These are phyloP conservation scores for Lupinus albus DNA, from an alignment of 306 rosid species.

Conservation along the genomic window DNA sequence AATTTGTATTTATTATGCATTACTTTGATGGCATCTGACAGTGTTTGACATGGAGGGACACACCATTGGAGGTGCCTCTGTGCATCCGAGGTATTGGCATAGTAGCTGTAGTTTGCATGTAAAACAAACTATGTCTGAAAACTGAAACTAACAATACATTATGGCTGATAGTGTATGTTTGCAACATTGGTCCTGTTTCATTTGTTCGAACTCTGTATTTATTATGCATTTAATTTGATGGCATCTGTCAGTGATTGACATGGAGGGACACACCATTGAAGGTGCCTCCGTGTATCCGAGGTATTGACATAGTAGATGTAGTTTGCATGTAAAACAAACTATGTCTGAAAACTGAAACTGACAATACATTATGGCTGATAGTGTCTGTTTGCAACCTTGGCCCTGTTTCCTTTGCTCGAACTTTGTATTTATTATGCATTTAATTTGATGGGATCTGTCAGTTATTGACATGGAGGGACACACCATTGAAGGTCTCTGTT, in stretches of 20 bases:
- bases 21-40: constrained; percentile 52
- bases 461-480: constrained; percentile 43
- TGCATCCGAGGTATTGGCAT: constrained; percentile 55
- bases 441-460: constrained; percentile 53
- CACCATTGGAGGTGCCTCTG: constrained; percentile 54
- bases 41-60: constrained; percentile 45
- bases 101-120: constrained; percentile 47
- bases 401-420: constrained; percentile 36
- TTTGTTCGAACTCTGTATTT: constrained; percentile 38
- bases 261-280: constrained; percentile 47
- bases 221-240: constrained; percentile 48
- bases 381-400: constrained; percentile 33
- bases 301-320: constrained; percentile 49
- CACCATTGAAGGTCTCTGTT: constrained; percentile 54
- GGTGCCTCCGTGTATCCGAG: constrained; percentile 60
- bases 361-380: constrained; percentile 29
- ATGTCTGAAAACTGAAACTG: no score
- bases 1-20: constrained; percentile 43
- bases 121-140: constrained; percentile 33
- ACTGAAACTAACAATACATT: no score
- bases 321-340: constrained; percentile 41
- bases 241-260: constrained; percentile 50
- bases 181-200: no score
- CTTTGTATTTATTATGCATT: constrained; percentile 41
- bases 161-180: no score